Evolutionary conservation across 352 stramenopile genomes (phyloP).

Genomic region (Pythium aristosporum): DNA sequence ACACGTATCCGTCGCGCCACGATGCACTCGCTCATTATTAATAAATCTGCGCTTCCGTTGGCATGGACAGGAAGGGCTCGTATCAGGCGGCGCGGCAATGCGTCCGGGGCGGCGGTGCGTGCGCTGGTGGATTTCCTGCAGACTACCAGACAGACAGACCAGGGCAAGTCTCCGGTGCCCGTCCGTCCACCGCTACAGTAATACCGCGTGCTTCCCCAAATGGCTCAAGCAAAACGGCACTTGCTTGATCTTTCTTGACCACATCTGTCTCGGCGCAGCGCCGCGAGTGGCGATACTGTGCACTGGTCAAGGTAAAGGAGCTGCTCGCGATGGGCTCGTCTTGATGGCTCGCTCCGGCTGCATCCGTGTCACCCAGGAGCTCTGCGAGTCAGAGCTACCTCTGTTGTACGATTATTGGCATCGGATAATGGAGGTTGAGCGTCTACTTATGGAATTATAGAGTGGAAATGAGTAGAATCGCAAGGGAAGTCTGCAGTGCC

Average conservation of each 20-base stretch:
- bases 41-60: not conserved
- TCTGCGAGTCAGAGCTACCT: not conserved
- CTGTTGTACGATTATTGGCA: not conserved
- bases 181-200: not conserved
- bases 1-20: slow-evolving; percentile 13
- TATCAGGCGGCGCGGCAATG: not conserved
- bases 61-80: not conserved
- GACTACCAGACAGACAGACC: no score
- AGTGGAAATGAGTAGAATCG: not conserved
- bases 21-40: slow-evolving; percentile 10
- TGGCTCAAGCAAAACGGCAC: slow-evolving; percentile 1
- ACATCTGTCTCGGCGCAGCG: not conserved
- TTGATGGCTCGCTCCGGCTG: not conserved
- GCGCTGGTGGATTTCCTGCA: no score
- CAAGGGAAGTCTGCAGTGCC: no score
- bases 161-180: not conserved
- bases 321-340: not conserved
- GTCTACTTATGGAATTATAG: not conserved
- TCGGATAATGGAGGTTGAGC: not conserved
- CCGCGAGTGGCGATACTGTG: not conserved
- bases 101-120: no score
- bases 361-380: not conserved
- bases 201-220: not conserved
- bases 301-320: slow-evolving; percentile 8
- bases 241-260: slow-evolving; percentile 6